These are phyloP conservation scores for Paramecium sexaurelia DNA, from an alignment of 73 alveolate species.

Conservation along the genomic window DNA sequence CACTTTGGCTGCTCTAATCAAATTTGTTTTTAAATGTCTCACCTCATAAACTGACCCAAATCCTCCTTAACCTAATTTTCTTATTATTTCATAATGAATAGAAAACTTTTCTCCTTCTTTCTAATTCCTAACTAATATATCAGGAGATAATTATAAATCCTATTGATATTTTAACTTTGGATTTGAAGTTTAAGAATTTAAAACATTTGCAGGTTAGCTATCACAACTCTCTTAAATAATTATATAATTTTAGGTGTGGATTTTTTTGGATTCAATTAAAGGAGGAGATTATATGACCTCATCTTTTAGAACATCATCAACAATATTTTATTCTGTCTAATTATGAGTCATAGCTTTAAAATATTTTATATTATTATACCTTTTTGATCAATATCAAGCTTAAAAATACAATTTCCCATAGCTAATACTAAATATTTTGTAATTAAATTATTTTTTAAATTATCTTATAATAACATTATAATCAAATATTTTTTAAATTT, in stretches of 20 bases:
- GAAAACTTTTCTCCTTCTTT: neutral
- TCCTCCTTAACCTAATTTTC: conserved; percentile 45
- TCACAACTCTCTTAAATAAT: neutral
- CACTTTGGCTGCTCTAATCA: conserved; percentile 9
- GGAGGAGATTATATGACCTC: neutral
- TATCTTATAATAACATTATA: neutral
- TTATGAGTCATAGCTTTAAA: neutral
- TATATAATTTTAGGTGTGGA: neutral
- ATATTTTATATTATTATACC: neutral
- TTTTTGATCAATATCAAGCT: neutral
- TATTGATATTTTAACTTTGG: neutral
- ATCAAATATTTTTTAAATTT: neutral
- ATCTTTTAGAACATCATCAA: neutral
- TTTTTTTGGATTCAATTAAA: neutral
- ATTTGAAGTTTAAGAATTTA: neutral
- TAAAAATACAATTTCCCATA: conserved; percentile 33
- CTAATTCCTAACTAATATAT: neutral
- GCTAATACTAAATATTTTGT: neutral
- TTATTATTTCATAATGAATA: neutral
- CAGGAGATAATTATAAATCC: neutral
- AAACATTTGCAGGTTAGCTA: neutral
- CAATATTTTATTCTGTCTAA: neutral
- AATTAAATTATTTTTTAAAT: neutral
- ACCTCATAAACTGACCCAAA: conserved; percentile 1
- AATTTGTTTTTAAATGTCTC: neutral